Evolutionary conservation across 1,139 yeast genomes (phyloP), one percentile per base, ranked within the genome.

Genomic region (Saccharomyces hybrid): DNA sequence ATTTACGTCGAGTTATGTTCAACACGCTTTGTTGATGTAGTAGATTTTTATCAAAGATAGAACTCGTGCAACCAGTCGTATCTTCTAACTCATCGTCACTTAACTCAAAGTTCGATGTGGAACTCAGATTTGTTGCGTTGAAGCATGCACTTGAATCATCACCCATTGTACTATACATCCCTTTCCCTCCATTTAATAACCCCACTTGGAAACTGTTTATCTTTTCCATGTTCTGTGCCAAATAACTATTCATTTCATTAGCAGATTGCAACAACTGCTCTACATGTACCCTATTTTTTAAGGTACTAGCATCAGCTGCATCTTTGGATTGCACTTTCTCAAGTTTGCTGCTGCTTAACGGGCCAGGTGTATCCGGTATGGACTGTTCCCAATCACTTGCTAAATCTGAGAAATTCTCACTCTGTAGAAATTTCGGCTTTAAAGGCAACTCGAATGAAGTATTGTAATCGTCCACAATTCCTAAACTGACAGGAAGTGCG

Each of bases 231-330:
- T 63, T 66, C 32, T 62, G 63, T 11, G 62, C 65, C 51, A 67
- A 49, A 49, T 62, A 64, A 25, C 60, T 62, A 48, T 68, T 67
- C 29, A 63, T 62, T 44, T 62, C 64, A 47, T 60, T 61, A 1
- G 72, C 70, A 53, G 60, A 60, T 48, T 62, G 64, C 11, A 69
- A 54, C 16, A 69, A 55, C 42, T 67, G 68, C 51, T 69, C 72
- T 8, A 69, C 60, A 41, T 62, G 57, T 48, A 49, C 59, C 54
- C 56, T 66, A 26, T 57, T 55, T 34, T 51, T 38, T 16, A 4
- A 47, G 4, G 23, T 19, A 19, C 23, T 19, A 19, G 3, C 4
- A 19, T 19, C 23, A 19, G 23, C 23, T 19, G 23, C 23, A 19
- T 19, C 23, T 19, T 19, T 3, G 4, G 4, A 19, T 7, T 38